Evolutionary conservation across 306 rosid genomes (phyloP).

Genomic region (Glycine tomentella): DNA sequence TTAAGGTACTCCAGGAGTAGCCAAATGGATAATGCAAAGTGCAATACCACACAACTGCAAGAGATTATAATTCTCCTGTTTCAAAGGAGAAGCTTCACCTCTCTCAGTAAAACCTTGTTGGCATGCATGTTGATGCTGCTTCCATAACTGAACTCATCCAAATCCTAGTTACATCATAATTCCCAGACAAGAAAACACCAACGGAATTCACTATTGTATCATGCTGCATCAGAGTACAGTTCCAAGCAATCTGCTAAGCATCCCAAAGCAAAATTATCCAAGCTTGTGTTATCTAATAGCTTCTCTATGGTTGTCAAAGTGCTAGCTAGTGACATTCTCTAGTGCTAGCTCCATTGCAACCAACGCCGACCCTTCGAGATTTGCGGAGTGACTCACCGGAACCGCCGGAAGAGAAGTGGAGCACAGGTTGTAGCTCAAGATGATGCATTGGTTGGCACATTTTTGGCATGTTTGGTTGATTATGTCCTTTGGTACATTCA

Average conservation of each 20-base stretch:
- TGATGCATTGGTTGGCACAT: conserved; percentile 54
- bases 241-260: conserved; percentile 68
- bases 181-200: conserved; percentile 52
- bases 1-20: background rate
- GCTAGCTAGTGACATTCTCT: conserved; percentile 47
- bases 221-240: conserved; percentile 58
- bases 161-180: conserved; percentile 43
- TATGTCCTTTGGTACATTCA: conserved; percentile 39
- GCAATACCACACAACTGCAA: conserved; percentile 68
- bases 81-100: conserved; percentile 65
- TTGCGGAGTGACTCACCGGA: conserved; percentile 54
- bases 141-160: conserved; percentile 69
- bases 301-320: conserved; percentile 48
- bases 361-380: conserved; percentile 63
- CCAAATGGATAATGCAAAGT: conserved; percentile 58
- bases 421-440: conserved; percentile 52
- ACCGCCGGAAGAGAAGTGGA: conserved; percentile 52
- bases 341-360: conserved; percentile 71
- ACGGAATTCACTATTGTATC: conserved; percentile 51
- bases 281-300: conserved; percentile 35
- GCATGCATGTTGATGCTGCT: conserved; percentile 64
- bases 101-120: conserved; percentile 63
- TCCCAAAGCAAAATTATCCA: conserved; percentile 14
- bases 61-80: conserved; percentile 57
- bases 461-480: conserved; percentile 57